Percentiles rank a stretch among this genome's conserved stretches.
Conservation (phyloP, 352 stramenopile species). For the Globisporangium cystogenes region DNA sequence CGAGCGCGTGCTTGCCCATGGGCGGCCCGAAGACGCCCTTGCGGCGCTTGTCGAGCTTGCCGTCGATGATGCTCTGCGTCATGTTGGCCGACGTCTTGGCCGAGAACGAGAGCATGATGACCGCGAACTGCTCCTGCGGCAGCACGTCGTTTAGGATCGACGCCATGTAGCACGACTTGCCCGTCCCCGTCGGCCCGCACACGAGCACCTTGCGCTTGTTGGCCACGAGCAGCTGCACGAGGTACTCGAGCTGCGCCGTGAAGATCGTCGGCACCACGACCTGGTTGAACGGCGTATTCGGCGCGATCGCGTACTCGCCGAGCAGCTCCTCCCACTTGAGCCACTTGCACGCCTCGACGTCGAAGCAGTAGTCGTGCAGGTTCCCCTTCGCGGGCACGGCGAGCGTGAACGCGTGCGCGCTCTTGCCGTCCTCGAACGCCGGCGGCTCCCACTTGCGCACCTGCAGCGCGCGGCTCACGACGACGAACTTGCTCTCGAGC, state of each 20-base stretch:
- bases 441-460: slow-evolving; percentile 80
- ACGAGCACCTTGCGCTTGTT: slow-evolving; percentile 86
- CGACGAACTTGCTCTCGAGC: slow-evolving; percentile 67
- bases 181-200: slow-evolving; percentile 91
- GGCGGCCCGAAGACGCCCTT: slow-evolving; percentile 91
- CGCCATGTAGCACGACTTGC: slow-evolving; percentile 89
- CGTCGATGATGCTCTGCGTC: slow-evolving; percentile 95
- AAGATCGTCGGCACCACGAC: slow-evolving; percentile 94
- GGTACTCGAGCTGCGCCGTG: slow-evolving; percentile 87
- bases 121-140: slow-evolving; percentile 74
- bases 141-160: slow-evolving; percentile 84
- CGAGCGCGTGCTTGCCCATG: slow-evolving; percentile 75
- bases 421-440: slow-evolving; percentile 54
- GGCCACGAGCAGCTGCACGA: slow-evolving; percentile 81
- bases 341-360: slow-evolving; percentile 82
- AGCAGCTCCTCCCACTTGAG: slow-evolving; percentile 89
- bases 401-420: slow-evolving; percentile 42
- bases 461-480: slow-evolving; percentile 72
- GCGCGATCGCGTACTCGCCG: slow-evolving; percentile 78
- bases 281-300: slow-evolving; percentile 84
- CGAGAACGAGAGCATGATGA: slow-evolving; percentile 90
- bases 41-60: slow-evolving; percentile 91
- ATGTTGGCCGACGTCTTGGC: slow-evolving; percentile 93
- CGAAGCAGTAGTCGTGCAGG: slow-evolving; percentile 87
- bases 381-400: slow-evolving; percentile 65